phyloP scores from a whole-genome alignment of 805 yeast species.

The Lachancea fermentati region DNA sequence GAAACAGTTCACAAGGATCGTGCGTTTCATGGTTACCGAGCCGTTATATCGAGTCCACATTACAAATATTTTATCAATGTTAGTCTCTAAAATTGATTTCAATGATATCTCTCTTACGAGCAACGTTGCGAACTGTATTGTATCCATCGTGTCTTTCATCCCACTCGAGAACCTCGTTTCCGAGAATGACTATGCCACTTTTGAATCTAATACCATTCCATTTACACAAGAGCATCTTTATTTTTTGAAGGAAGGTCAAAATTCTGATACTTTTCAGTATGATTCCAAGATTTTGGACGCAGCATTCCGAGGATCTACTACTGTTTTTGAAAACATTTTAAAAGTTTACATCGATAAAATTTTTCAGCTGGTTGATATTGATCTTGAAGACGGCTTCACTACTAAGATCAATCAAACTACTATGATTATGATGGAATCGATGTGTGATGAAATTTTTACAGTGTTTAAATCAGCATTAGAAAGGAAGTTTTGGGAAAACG shows the following conservation, averaged over 20 bases:
- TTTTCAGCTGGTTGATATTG: conserved; percentile 56
- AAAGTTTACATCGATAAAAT: conserved; percentile 51
- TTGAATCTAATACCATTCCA: conserved; percentile 40
- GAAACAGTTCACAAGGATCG: conserved; percentile 56
- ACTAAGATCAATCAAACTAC: conserved; percentile 41
- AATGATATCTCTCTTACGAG: conserved; percentile 76
- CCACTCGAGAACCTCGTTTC: conserved; percentile 59
- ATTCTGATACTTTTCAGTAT: conserved; percentile 30
- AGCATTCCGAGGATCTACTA: conserved; percentile 69
- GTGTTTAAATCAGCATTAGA: conserved; percentile 37
- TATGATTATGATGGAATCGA: conserved; percentile 50
- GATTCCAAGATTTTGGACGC: conserved; percentile 43
- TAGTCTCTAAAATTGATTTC: conserved; percentile 78
- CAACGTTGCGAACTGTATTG: conserved; percentile 61
- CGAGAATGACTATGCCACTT: conserved; percentile 36
- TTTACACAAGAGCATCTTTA: conserved; percentile 63
- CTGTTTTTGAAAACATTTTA: conserved; percentile 59
- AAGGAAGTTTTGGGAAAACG: conserved; percentile 39
- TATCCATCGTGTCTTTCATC: conserved; percentile 61
- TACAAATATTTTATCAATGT: conserved; percentile 62
- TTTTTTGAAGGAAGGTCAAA: conserved; percentile 35
- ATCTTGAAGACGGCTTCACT: conserved; percentile 33
- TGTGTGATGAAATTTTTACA: conserved; percentile 51
- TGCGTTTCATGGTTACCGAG: conserved; percentile 58
- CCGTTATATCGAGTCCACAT: conserved; percentile 72